phyloP scores from a whole-genome alignment of 1,139 yeast species.

The Debaryomyces udenii region DNA sequence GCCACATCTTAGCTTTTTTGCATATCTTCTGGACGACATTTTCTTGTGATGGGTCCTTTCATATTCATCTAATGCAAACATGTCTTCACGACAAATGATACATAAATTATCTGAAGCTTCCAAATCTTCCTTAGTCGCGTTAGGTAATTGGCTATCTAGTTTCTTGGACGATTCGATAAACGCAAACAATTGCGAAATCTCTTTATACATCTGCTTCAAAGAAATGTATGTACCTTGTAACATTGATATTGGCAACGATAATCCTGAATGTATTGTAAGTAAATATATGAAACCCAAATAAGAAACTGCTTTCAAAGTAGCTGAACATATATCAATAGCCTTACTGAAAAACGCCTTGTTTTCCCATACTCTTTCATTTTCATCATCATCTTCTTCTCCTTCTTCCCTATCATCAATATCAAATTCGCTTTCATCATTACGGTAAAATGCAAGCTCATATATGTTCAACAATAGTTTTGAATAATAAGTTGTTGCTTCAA shows the following conservation, averaged over 20 bases:
- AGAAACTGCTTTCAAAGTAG: slow-evolving; percentile 42
- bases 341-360: slow-evolving; percentile 64
- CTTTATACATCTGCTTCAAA: slow-evolving; percentile 48
- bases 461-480: slow-evolving; percentile 57
- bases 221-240: slow-evolving; percentile 69
- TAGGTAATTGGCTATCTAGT: slow-evolving; percentile 64
- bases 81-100: slow-evolving; percentile 84
- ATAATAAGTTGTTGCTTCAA: slow-evolving; percentile 53
- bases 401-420: slow-evolving; percentile 15
- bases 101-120: slow-evolving; percentile 64
- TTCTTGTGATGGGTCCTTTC: slow-evolving; percentile 25
- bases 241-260: slow-evolving; percentile 68
- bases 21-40: slow-evolving; percentile 50
- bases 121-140: slow-evolving; percentile 65
- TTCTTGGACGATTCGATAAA: slow-evolving; percentile 65
- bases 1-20: slow-evolving; percentile 79
- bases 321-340: slow-evolving; percentile 55
- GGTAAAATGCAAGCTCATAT: slow-evolving; percentile 52
- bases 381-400: slow-evolving; percentile 38
- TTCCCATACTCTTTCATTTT: slow-evolving; percentile 70
- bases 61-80: slow-evolving; percentile 49
- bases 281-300: slow-evolving; percentile 40
- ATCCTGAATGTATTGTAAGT: slow-evolving; percentile 50
- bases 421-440: slow-evolving; percentile 14
- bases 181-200: slow-evolving; percentile 53